phyloP scores from a whole-genome alignment of 1,139 yeast species.

The Geotrichum reessii region DNA sequence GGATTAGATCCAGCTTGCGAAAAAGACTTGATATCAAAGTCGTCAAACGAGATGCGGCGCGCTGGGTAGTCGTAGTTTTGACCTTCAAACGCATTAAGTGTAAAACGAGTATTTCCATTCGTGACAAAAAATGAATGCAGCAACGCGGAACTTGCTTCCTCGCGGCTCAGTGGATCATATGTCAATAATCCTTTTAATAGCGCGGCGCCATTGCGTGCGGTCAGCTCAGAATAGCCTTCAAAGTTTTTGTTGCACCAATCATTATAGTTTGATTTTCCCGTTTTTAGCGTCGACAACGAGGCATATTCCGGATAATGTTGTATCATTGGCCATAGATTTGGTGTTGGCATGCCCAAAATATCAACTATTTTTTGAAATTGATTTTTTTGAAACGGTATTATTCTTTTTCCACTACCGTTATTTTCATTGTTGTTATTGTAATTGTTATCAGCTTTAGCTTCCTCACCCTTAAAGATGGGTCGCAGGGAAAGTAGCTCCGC shows the following conservation, averaged over 20 bases:
- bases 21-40: conserved; percentile 35
- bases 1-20: conserved; percentile 11
- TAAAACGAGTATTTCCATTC: conserved; percentile 54
- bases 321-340: conserved; percentile 69
- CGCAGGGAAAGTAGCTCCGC: conserved; percentile 84
- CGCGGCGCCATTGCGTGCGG: conserved; percentile 50
- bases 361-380: conserved; percentile 88
- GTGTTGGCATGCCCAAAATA: conserved; percentile 80
- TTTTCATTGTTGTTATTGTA: conserved; percentile 10
- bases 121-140: conserved; percentile 64
- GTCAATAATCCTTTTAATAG: conserved; percentile 59
- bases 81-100: conserved; percentile 45
- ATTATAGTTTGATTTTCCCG: conserved; percentile 60
- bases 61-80: conserved; percentile 37
- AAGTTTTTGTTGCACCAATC: conserved; percentile 81
- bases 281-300: conserved; percentile 58
- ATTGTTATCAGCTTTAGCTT: conserved; percentile 84
- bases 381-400: conserved; percentile 88
- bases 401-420: conserved; percentile 42
- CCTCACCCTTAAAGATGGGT: conserved; percentile 97
- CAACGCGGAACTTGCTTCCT: conserved; percentile 70
- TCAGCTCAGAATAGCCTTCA: background rate
- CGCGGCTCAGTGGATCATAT: conserved; percentile 78
- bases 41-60: conserved; percentile 39
- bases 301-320: conserved; percentile 78